Evolutionary conservation across 805 yeast genomes (phyloP).

Genomic region (Saccharomyces mikatae): DNA sequence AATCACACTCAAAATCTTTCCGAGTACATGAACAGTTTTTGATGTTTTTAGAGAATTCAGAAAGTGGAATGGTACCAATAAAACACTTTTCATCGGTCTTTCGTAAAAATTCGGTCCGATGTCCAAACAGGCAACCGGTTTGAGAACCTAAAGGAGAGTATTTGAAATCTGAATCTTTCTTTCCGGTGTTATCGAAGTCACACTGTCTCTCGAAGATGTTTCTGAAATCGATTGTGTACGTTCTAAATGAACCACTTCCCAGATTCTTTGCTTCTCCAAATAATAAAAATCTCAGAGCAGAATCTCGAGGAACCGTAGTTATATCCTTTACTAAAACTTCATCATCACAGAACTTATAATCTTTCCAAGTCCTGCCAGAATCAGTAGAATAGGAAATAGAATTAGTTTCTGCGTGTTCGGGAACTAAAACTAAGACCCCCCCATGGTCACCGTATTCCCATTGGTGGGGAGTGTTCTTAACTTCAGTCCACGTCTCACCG

Average conservation of each 20-base stretch:
- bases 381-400: constrained; percentile 59
- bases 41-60: constrained; percentile 45
- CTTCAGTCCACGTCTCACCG: constrained; percentile 80
- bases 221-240: constrained; percentile 52
- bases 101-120: constrained; percentile 50
- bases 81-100: constrained; percentile 54
- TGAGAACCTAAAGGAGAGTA: constrained; percentile 49
- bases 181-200: constrained; percentile 36
- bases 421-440: constrained; percentile 67
- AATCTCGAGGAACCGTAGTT: constrained; percentile 86
- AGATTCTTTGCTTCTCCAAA: constrained; percentile 43
- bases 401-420: constrained; percentile 51
- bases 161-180: constrained; percentile 50
- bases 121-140: constrained; percentile 63
- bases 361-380: constrained; percentile 72
- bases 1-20: constrained; percentile 89
- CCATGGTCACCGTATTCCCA: constrained; percentile 99
- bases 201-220: constrained; percentile 48
- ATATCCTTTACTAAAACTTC: constrained; percentile 57
- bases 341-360: constrained; percentile 51
- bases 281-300: constrained; percentile 69
- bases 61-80: constrained; percentile 55
- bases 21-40: constrained; percentile 79
- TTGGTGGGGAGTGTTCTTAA: constrained; percentile 63
- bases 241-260: constrained; percentile 39